A percentile compares a stretch with the other conserved stretches of the same genome.
Evolutionary conservation across 768 basidiomycete genomes (phyloP).

Genomic region (Boletus edulis): DNA sequence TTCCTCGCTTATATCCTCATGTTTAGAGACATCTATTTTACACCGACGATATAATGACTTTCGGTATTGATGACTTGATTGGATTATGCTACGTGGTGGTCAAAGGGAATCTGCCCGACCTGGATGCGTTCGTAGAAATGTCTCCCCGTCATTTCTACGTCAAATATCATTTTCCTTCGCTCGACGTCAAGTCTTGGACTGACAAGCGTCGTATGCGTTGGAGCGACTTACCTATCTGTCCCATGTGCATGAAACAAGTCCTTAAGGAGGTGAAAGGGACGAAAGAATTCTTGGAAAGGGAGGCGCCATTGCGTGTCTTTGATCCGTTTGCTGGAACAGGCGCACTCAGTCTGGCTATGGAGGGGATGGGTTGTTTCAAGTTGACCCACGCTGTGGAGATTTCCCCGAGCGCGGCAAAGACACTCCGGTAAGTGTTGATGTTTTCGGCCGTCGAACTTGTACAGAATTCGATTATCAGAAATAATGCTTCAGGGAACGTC

Average conservation of each 20-base stretch:
- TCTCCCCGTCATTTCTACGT: slow-evolving; percentile 61
- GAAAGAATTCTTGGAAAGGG: slow-evolving; percentile 30
- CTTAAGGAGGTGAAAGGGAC: slow-evolving; percentile 32
- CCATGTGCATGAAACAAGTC: slow-evolving; percentile 36
- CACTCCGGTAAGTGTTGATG: slow-evolving; percentile 48
- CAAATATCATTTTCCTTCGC: slow-evolving; percentile 46
- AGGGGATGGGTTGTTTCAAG: slow-evolving; percentile 51
- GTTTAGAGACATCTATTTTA: slow-evolving; percentile 59
- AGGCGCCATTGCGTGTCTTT: slow-evolving; percentile 31
- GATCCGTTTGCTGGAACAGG: slow-evolving; percentile 50
- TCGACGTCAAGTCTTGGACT: slow-evolving; percentile 39
- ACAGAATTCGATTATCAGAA: slow-evolving; percentile 25
- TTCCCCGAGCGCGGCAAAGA: slow-evolving; percentile 69
- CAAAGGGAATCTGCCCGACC: slow-evolving; percentile 26
- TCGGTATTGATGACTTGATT: slow-evolving; percentile 41
- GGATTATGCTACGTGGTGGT: slow-evolving; percentile 49
- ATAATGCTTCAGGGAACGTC: slow-evolving; percentile 51
- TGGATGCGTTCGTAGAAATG: slow-evolving; percentile 47
- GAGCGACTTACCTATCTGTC: slow-evolving; percentile 45
- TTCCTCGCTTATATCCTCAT: neutral
- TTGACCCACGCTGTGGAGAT: slow-evolving; percentile 71
- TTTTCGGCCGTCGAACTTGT: neutral
- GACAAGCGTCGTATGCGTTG: slow-evolving; percentile 31
- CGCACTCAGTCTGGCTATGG: slow-evolving; percentile 61
- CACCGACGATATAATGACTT: slow-evolving; percentile 44